These are phyloP conservation scores for Colletotrichum chlorophyti DNA, from an alignment of 2,329 filamentous ascomycete species.

Conservation along the genomic window DNA sequence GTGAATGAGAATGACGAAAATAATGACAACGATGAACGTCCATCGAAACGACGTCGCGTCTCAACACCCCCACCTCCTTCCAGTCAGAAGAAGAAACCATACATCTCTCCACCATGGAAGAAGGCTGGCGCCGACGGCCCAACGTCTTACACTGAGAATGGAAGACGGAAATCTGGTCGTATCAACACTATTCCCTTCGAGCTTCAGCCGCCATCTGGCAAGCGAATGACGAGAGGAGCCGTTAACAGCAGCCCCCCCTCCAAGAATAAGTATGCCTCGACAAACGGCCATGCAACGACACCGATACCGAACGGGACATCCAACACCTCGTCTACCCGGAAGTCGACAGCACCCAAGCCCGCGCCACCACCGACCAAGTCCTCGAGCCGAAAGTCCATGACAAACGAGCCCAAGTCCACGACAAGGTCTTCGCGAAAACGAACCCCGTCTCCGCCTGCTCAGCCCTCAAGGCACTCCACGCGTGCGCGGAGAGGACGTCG, in stretches of 20 bases:
- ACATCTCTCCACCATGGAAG: conserved; percentile 91
- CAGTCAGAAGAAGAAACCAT: conserved; percentile 54
- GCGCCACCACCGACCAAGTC: conserved; percentile 32
- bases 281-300: conserved; percentile 38
- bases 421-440: conserved; percentile 45
- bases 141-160: conserved; percentile 80
- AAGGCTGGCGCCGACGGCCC: conserved; percentile 84
- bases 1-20: conserved; percentile 36
- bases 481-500: conserved; percentile 53
- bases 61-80: conserved; percentile 45
- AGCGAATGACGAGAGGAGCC: conserved; percentile 57
- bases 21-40: conserved; percentile 51
- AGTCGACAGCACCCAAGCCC: conserved; percentile 24
- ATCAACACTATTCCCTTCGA: conserved; percentile 65
- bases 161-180: conserved; percentile 70
- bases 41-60: conserved; percentile 69
- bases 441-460: conserved; percentile 48
- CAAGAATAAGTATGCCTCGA: conserved; percentile 35
- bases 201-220: conserved; percentile 55
- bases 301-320: conserved; percentile 36
- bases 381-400: conserved; percentile 38
- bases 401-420: conserved; percentile 38
- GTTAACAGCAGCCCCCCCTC: conserved; percentile 41
- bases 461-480: conserved; percentile 46
- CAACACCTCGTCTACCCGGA: conserved; percentile 36